Evolutionary conservation across 2,329 filamentous ascomycete genomes (phyloP), one percentile per base, ranked within the genome.

Genomic region (Torrubiellomyces zombiae): DNA sequence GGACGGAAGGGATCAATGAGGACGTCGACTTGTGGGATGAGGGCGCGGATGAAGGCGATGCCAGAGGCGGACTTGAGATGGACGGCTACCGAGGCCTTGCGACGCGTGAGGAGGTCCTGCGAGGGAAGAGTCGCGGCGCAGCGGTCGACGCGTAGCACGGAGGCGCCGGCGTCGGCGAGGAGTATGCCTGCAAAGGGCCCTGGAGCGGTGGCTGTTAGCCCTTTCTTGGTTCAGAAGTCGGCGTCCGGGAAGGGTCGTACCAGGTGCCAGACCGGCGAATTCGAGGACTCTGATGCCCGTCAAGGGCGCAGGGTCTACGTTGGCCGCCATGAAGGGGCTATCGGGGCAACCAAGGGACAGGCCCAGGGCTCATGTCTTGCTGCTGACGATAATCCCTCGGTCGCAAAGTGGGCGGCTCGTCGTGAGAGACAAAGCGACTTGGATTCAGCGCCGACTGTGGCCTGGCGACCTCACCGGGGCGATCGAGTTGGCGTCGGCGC

Each of bases 1-100:
- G 86, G 86, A 0, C 86, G 78, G 58, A 83, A 95, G 0, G 89
- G 86, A 48, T 95, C 89, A 47, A 95, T 89, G 15, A 95, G 50
- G 18, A 94, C 60, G 50, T 95, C 86, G 19, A 89, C 58, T 45
- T 86, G 78, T 55, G 50, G 18, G 1, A 94, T 20, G 1, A 94
- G 60, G 3, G 61, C 55, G 32, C 71, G 72, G 26, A 93, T 50
- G 6, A 94, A 56, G 1, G 60, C 59, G 9, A 72, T 45, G 6
- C 80, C 83, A 1, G 50, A 38, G 0, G 64, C 37, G 1, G 67
- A 63, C 44, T 89, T 91, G 26, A 94, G 64, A 52, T 94, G 68
- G 3, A 94, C 61, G 19, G 72, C 65, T 32, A 94, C 71, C 16
- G 79, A 89, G 28, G 70, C 56, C 48, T 95, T 95, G 57, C 67